Evolutionary conservation across 495 filamentous ascomycete species (phyloP), one percentile per base, ranked within the genome.

Genomic region (Talaromyces stipitatus): DNA sequence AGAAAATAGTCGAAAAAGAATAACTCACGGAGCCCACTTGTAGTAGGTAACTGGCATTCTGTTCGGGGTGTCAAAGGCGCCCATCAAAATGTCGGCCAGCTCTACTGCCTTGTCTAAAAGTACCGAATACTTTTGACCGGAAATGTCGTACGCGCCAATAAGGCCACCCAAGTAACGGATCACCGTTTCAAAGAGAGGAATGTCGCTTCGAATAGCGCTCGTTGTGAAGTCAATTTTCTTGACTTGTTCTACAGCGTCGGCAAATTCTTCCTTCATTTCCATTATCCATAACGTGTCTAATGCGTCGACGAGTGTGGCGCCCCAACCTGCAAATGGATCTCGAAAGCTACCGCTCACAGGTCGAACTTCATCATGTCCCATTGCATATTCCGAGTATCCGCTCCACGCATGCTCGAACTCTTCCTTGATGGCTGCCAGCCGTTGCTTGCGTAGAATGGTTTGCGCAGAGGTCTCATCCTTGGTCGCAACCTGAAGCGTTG

Each of bases 281-380:
- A 97, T 96, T 57, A 98, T 94, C 91, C 91, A 97, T 14, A 98
- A 73, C 0, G 92, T 95, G 69, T 98, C 94, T 33, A 98, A 73
- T n/a, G 86, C 70, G 73, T 98, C 94, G 4, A 98, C 91, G 58
- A 98, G 66, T 2, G 94, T 97, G 3, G 94, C 94, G 20, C 88
- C 94, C 94, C 94, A 98, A 22, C 89, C 90, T 66, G 86, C 91
- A 64, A 98, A 98, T 0, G 92, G 89, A 63, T 97, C 77, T 50
- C 74, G 73, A 33, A 66, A 81, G 20, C 69, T 72, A 29, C 79
- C 83, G 0, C 81, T 78, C 5, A 92, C 60, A 2, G 91, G 91
- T 50, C 73, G 78, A 11, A 95, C 66, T 50, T 95, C 91, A 60
- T 96, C 91, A 57, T 87, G 83, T 29, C 79, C 73, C 89, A 91